phyloP scores from a whole-genome alignment of 768 basidiomycete genomes.

The Lactifluus rugatus region DNA sequence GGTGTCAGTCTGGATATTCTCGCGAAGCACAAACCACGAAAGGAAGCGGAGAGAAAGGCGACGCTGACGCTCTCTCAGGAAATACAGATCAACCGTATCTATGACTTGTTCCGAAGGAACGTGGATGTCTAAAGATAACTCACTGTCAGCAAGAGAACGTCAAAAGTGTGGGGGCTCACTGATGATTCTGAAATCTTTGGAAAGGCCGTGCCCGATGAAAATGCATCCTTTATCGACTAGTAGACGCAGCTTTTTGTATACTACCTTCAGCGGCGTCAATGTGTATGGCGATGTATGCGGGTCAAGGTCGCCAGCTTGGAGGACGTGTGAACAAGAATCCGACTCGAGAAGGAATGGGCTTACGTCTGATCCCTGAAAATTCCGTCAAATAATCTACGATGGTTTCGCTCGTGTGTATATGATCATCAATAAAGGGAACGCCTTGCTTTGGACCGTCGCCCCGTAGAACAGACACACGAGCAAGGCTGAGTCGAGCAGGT shows the following conservation, averaged over 20 bases:
- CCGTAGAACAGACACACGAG: conserved; percentile 88
- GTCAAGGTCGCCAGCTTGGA: conserved; percentile 84
- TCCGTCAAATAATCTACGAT: conserved; percentile 97
- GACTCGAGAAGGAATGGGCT: conserved; percentile 22
- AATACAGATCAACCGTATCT: conserved; percentile 97
- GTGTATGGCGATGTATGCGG: conserved; percentile 75
- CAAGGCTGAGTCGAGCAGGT: conserved; percentile 84
- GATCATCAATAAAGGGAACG: conserved; percentile 93
- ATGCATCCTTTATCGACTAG: conserved; percentile 92
- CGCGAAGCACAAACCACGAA: conserved; percentile 85
- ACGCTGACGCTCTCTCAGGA: conserved; percentile 67
- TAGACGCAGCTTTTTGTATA: conserved; percentile 92
- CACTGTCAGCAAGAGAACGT: background rate
- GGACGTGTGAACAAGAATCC: conserved; percentile 5
- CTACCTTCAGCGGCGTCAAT: conserved; percentile 91
- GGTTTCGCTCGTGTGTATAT: conserved; percentile 91
- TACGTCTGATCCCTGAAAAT: conserved; percentile 92
- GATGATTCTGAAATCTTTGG: conserved; percentile 97
- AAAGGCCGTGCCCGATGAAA: conserved; percentile 94
- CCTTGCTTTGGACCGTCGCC: conserved; percentile 76
- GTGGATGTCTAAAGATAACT: conserved; percentile 61
- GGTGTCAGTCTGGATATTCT: conserved; percentile 86
- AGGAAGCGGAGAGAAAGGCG: conserved; percentile 88
- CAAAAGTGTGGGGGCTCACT: conserved; percentile 43
- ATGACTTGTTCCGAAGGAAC: conserved; percentile 94